Evolutionary conservation across 371 early-diverging fungal species (phyloP).

Genomic region (Zancudomyces culisetae): DNA sequence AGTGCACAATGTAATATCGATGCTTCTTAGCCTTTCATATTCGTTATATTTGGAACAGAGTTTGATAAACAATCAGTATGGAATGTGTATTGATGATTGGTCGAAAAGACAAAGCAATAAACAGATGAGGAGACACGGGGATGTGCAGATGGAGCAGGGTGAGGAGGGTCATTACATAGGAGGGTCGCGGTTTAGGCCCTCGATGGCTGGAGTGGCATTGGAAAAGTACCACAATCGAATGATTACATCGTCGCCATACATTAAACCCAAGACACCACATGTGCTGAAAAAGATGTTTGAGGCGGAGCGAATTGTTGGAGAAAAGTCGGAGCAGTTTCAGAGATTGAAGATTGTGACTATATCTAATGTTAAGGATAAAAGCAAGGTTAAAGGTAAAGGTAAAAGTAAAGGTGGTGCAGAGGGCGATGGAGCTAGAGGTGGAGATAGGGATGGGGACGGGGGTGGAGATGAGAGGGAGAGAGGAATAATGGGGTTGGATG

Average conservation of each 20-base stretch:
- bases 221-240: slow-evolving; percentile 6
- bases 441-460: too few species aligned
- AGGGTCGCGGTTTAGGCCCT: too few species aligned
- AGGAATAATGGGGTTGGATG: background rate
- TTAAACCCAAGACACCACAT: slow-evolving; percentile 38
- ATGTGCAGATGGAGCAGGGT: background rate
- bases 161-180: background rate
- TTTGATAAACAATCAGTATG: slow-evolving; percentile 52
- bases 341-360: slow-evolving; percentile 8
- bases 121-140: background rate
- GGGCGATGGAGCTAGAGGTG: too few species aligned
- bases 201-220: background rate
- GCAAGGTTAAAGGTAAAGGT: too few species aligned
- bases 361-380: slow-evolving; percentile 1
- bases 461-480: background rate
- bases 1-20: slow-evolving; percentile 52
- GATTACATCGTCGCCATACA: background rate
- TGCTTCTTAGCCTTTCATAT: slow-evolving; percentile 65
- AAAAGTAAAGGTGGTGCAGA: background rate
- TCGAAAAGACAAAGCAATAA: background rate
- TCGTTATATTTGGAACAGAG: slow-evolving; percentile 65
- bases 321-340: slow-evolving; percentile 10
- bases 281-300: slow-evolving; percentile 44
- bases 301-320: slow-evolving; percentile 28
- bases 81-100: slow-evolving; percentile 24